Conservation (phyloP, 2,329 filamentous ascomycete genomes). For the Zasmidium citrigriseum region DNA sequence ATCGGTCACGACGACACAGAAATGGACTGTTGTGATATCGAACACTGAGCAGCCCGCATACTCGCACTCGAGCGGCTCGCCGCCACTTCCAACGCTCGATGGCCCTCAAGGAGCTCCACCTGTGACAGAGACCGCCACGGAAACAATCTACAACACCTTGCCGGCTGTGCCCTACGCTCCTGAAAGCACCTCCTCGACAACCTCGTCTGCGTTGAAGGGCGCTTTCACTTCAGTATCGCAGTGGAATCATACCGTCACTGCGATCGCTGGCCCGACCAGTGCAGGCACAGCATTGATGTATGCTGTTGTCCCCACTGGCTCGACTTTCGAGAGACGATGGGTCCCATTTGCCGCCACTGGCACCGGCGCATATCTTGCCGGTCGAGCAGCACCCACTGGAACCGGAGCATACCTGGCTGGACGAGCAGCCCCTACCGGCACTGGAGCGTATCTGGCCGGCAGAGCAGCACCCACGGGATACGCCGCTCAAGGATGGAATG, state of each 20-base stretch:
- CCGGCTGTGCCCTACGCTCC: constrained; percentile 2
- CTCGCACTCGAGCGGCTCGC: not conserved
- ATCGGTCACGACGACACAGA: constrained; percentile 1
- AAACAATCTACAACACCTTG: constrained; percentile 5
- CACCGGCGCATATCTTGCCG: not conserved
- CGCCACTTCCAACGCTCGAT: not conserved
- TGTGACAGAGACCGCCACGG: constrained; percentile 1
- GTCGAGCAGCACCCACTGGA: not conserved
- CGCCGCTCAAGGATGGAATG: not conserved
- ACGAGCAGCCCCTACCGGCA: not conserved
- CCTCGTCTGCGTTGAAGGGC: not conserved
- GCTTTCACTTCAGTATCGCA: not conserved
- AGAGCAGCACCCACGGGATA: not conserved
- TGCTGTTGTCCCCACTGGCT: not conserved
- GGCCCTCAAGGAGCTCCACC: not conserved
- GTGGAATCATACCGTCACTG: constrained; percentile 6
- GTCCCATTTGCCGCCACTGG: not conserved
- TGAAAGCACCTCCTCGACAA: constrained; percentile 1
- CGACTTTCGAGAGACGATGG: not conserved
- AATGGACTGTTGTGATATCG: constrained; percentile 2
- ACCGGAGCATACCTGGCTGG: not conserved
- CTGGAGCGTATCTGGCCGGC: not conserved
- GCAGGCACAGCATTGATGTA: not conserved
- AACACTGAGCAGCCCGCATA: not conserved
- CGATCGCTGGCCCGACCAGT: not conserved